Conservation (phyloP, 2,329 filamentous ascomycete genomes). For the Fusarium solani-melongenae region DNA sequence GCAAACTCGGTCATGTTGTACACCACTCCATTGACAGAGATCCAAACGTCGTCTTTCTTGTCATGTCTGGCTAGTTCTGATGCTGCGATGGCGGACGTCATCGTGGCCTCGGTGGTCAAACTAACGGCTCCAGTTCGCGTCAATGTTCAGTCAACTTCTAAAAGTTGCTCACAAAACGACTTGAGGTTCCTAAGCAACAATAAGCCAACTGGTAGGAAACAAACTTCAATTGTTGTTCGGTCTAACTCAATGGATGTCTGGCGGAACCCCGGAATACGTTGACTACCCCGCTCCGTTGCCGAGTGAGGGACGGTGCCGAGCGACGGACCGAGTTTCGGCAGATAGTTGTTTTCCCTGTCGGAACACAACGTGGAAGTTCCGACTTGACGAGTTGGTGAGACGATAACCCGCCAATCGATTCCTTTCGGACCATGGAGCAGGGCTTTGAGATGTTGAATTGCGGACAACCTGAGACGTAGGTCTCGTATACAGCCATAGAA, state of each 20-base stretch:
- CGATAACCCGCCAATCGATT: neutral
- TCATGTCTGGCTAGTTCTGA: neutral
- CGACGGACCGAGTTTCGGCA: neutral
- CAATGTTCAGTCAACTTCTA: neutral
- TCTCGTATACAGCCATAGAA: neutral
- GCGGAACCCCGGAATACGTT: neutral
- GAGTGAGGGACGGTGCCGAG: neutral
- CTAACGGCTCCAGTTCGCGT: neutral
- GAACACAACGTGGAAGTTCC: neutral
- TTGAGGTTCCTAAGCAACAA: neutral
- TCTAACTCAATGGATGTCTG: neutral
- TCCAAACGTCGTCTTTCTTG: slow-evolving; percentile 4
- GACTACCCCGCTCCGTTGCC: neutral
- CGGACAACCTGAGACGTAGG: neutral
- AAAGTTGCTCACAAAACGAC: neutral
- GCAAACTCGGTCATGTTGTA: slow-evolving; percentile 15
- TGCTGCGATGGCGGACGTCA: neutral
- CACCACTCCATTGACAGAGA: slow-evolving; percentile 6
- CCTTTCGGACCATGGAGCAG: neutral
- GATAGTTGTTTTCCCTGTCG: neutral
- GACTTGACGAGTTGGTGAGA: neutral
- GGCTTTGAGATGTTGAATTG: neutral
- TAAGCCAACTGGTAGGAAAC: neutral
- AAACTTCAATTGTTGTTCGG: neutral
- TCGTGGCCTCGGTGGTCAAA: neutral